A percentile compares a stretch with the other conserved stretches of the same genome.
Evolutionary conservation across 2,329 filamentous ascomycete species (phyloP).

Genomic region (Verticillium nubilum): DNA sequence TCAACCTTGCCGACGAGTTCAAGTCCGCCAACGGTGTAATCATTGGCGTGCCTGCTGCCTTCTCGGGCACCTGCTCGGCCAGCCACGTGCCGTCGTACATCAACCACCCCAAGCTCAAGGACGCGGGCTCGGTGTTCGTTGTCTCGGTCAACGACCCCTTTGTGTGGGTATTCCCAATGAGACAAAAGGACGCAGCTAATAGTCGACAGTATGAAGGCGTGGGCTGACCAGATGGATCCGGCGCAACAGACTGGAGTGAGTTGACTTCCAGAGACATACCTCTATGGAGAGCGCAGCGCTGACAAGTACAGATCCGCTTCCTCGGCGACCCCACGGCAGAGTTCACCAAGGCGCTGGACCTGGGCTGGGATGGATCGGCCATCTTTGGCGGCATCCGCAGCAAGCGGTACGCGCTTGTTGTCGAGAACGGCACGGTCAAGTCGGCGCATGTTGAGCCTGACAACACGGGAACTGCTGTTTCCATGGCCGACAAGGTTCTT

Average conservation of each 20-base stretch:
- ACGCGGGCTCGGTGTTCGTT: constrained; percentile 81
- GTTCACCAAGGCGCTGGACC: constrained; percentile 79
- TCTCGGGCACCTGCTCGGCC: constrained; percentile 53
- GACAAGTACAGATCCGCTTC: constrained; percentile 68
- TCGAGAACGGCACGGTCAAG: constrained; percentile 82
- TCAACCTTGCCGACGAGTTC: constrained; percentile 79
- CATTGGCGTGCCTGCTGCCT: constrained; percentile 79
- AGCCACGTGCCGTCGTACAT: constrained; percentile 83
- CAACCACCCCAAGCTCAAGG: constrained; percentile 69
- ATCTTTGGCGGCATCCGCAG: constrained; percentile 79
- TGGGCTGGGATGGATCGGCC: constrained; percentile 71
- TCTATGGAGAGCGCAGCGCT: background rate
- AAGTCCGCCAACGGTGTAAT: constrained; percentile 68
- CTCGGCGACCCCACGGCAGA: constrained; percentile 73
- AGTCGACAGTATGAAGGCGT: constrained; percentile 73
- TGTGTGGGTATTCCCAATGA: constrained; percentile 55
- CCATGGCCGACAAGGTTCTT: constrained; percentile 46
- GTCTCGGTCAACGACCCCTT: constrained; percentile 93
- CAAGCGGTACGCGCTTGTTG: constrained; percentile 81
- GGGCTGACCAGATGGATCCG: constrained; percentile 74
- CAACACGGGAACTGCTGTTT: constrained; percentile 69
- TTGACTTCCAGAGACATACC: constrained; percentile 12
- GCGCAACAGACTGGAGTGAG: constrained; percentile 68
- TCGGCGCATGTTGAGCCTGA: constrained; percentile 81
- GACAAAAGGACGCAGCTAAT: constrained; percentile 4